phyloP scores from a whole-genome alignment of 768 basidiomycete genomes.

The Phlebiopsis gigantea region DNA sequence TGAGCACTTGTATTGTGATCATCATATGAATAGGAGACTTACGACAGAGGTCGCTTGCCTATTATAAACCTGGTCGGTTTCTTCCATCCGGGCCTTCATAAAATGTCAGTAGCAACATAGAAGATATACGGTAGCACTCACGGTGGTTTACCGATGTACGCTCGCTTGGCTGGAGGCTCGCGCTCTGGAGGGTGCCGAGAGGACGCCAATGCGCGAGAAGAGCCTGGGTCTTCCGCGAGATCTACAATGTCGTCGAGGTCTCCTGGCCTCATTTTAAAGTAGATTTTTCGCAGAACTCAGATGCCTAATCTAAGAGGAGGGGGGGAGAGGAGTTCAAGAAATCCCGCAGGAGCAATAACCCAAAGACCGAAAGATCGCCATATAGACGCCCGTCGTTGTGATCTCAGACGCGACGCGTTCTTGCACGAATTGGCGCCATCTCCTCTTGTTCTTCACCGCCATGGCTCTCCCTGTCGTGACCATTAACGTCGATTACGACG shows the following conservation, averaged over 20 bases:
- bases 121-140: background rate
- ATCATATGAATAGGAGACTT: no score
- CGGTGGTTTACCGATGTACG: background rate
- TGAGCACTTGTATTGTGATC: no score
- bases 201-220: background rate
- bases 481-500: constrained; percentile 60
- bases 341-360: background rate
- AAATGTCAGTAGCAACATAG: background rate
- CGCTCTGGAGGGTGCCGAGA: background rate
- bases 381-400: background rate
- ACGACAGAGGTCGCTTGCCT: background rate
- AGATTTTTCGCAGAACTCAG: background rate
- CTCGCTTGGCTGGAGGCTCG: background rate
- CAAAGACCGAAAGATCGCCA: background rate
- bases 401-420: constrained; percentile 6
- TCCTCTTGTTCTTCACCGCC: constrained; percentile 22
- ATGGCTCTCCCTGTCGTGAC: constrained; percentile 66
- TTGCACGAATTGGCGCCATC: constrained; percentile 23
- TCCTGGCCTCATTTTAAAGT: background rate
- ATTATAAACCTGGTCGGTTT: background rate
- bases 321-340: background rate
- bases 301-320: background rate
- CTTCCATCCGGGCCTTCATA: background rate
- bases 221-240: background rate
- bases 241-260: background rate